phyloP scores from a whole-genome alignment of 495 filamentous ascomycete genomes.

The Parathielavia appendiculata region DNA sequence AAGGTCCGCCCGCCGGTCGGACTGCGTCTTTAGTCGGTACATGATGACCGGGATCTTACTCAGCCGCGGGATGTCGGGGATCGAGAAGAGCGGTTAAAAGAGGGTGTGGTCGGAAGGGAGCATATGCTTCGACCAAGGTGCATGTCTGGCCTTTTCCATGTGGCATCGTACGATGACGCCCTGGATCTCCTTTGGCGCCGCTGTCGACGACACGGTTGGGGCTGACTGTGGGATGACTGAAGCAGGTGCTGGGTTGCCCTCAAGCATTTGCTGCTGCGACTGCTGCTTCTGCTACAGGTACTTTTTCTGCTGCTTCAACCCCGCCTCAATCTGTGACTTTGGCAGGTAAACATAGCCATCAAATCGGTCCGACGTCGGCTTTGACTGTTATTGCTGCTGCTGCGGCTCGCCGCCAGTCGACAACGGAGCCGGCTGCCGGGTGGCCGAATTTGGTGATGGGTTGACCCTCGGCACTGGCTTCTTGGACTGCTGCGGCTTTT shows the following conservation, averaged over 20 bases:
- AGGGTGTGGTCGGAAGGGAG: background rate
- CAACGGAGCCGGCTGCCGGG: background rate
- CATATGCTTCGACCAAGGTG: background rate
- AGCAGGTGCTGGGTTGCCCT: background rate
- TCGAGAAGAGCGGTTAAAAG: background rate
- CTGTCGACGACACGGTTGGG: background rate
- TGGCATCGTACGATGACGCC: background rate
- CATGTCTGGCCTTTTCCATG: background rate
- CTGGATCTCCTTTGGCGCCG: background rate
- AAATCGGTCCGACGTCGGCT: too few relatives aligned
- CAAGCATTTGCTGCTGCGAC: background rate
- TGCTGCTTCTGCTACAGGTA: background rate
- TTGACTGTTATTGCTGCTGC: too few relatives aligned
- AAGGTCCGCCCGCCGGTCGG: background rate
- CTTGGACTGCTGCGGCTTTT: background rate
- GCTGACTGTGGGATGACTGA: background rate
- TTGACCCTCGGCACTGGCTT: background rate
- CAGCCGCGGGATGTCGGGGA: background rate
- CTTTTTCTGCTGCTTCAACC: too few relatives aligned
- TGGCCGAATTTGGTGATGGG: background rate
- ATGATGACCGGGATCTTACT: background rate
- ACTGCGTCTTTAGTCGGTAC: background rate
- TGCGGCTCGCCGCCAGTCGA: too few relatives aligned
- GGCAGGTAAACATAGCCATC: too few relatives aligned
- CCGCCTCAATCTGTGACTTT: too few relatives aligned